Percentiles rank a stretch among this genome's conserved stretches.
phyloP scores from a whole-genome alignment of 2,329 filamentous ascomycete genomes.

The Diaporthe helianthi region DNA sequence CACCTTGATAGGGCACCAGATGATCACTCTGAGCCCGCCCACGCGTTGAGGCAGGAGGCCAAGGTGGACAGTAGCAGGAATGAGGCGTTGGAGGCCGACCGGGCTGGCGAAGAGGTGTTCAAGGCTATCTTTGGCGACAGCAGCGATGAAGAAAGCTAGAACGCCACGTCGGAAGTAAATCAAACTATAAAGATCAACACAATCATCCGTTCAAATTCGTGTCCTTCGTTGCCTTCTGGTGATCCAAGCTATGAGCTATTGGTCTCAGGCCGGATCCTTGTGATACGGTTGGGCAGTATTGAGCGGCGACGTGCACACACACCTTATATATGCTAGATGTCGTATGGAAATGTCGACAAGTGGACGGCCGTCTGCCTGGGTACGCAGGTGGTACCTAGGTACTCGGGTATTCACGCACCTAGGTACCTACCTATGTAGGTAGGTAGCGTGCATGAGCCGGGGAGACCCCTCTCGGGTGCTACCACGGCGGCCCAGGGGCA shows the following conservation, averaged over 20 bases:
- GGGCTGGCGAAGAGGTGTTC: constrained; percentile 82
- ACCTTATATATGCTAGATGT: no score
- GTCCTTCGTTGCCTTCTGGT: no score
- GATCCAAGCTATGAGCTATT: not conserved
- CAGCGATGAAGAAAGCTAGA: constrained; percentile 57
- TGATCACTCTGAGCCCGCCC: constrained; percentile 18
- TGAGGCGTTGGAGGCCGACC: constrained; percentile 75
- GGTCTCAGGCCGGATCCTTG: not conserved
- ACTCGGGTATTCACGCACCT: not conserved
- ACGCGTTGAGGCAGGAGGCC: constrained; percentile 37
- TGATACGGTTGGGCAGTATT: not conserved
- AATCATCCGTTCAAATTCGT: not conserved
- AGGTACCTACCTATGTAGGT: not conserved
- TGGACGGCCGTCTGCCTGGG: no score
- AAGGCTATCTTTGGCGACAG: constrained; percentile 93
- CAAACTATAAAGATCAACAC: not conserved
- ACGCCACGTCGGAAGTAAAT: not conserved
- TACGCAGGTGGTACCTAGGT: no score
- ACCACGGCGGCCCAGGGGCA: constrained; percentile 6
- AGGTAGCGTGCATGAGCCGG: not conserved
- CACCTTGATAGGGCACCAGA: constrained; percentile 14
- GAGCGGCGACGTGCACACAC: not conserved
- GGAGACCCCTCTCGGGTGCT: not conserved
- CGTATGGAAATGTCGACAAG: no score
- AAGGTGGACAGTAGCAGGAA: constrained; percentile 76